Evolutionary conservation across 305 asterid genomes (phyloP).

Genomic region (Fraxinus velutina): DNA sequence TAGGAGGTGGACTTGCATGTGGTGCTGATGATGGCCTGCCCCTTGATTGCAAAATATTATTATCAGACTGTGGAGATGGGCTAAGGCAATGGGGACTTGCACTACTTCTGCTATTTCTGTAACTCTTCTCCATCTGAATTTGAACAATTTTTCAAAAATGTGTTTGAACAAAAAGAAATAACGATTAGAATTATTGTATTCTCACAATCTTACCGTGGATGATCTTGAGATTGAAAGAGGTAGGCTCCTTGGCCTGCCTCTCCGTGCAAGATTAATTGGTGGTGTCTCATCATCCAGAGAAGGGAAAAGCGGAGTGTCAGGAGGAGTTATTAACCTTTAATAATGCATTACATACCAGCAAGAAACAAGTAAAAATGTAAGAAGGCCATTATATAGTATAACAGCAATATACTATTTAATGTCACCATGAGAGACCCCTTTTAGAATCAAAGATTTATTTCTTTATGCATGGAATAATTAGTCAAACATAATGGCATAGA

Average conservation of each 20-base stretch:
- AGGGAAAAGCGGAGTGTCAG: conserved; percentile 91
- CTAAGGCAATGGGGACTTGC: conserved; percentile 89
- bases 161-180: conserved; percentile 6
- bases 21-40: conserved; percentile 65
- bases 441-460: conserved; percentile 1
- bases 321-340: conserved; percentile 92
- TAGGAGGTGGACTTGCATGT: conserved; percentile 75
- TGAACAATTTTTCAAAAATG: conserved; percentile 23
- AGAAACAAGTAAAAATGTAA: conserved; percentile 25
- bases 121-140: conserved; percentile 74
- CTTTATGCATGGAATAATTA: conserved; percentile 7
- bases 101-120: conserved; percentile 72
- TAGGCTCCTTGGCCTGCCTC: conserved; percentile 93
- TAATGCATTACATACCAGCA: conserved; percentile 30
- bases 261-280: conserved; percentile 44
- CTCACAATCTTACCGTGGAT: conserved; percentile 56
- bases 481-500: conserved; percentile 12
- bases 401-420: neutral
- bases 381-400: conserved; percentile 12
- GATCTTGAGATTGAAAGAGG: conserved; percentile 81
- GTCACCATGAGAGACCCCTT: conserved; percentile 12
- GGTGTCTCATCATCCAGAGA: conserved; percentile 84
- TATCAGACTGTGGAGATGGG: conserved; percentile 71
- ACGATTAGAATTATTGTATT: conserved; percentile 1
- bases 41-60: conserved; percentile 55